Base-by-base conservation (phyloP, 176 grass and related monocot genomes). In the Saccharum spontaneum region DNA sequence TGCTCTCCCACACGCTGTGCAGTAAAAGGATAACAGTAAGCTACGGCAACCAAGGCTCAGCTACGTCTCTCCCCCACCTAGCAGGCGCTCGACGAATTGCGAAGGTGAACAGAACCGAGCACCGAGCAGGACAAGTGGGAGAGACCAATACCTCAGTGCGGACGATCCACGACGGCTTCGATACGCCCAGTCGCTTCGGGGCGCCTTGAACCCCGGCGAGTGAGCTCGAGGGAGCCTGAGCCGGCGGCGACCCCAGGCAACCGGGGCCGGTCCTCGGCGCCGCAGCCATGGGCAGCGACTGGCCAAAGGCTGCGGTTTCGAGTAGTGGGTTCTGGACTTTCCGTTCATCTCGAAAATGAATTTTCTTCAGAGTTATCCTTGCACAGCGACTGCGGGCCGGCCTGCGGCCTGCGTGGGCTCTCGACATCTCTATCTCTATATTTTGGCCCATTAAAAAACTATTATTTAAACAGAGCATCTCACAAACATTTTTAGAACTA, bases 161-260 rank as follows among this genome's bases (percentile, higher is more conserved):
- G 40, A 94, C 93, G 76, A 92, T 80, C 93, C 93, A 94, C 15
- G 88, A 90, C 16, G 87, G 79, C 71, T 13, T 94, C 54, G 88
- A 80, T 39, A 66, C 4, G 71, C 33, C 33, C 12, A 74, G 54
- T 4, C 39, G 87, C 52, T 14, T 55, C 38, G 85, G 72, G 18
- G 75, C 31, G 20, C 82, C 78, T 11, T 82, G 55, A 52, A 80
- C 24, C 77, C 89, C 76, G 34, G 80, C 31, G 55, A 84, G 59
- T 0, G 75, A 88, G 34, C 17, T 80, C 41, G 37, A 63, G 7
- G 33, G 82, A 14, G 30, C 40, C 75, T 69, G 76, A 80, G 66
- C 38, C 65, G 55, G 72, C 65, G 55, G 72, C 33, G 67, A 33
- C n/a, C 80, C 60, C 34, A 69, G 33, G 68, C 36, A 55, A 18